phyloP scores from a whole-genome alignment of 2,329 filamentous ascomycete genomes.

The Beauveria pseudobassiana region DNA sequence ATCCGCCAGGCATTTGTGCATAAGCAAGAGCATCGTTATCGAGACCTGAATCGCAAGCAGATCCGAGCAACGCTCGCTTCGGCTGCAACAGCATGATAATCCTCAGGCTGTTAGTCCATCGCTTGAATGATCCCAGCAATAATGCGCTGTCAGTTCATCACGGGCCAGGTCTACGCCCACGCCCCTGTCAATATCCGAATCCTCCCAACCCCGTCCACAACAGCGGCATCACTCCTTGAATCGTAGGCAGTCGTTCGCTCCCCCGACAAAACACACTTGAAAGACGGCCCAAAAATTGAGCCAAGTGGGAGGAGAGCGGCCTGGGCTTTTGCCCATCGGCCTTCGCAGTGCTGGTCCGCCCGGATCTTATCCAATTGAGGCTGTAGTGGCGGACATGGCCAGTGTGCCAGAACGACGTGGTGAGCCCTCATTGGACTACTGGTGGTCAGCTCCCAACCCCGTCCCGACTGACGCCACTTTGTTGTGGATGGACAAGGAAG shows the following conservation, averaged over 20 bases:
- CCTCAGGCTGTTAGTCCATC: background rate
- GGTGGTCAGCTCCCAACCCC: constrained; percentile 8
- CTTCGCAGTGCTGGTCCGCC: constrained; percentile 10
- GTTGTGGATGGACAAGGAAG: background rate
- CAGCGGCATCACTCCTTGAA: background rate
- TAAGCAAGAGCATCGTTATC: constrained; percentile 5
- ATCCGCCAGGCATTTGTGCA: constrained; percentile 9
- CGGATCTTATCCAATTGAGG: constrained; percentile 10
- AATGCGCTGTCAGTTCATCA: constrained; percentile 5
- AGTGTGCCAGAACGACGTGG: constrained; percentile 13
- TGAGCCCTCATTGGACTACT: constrained; percentile 11
- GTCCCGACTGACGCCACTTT: constrained; percentile 11
- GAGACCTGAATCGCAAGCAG: constrained; percentile 1
- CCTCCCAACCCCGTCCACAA: constrained; percentile 3
- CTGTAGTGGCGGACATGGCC: constrained; percentile 9
- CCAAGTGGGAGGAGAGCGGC: constrained; percentile 8
- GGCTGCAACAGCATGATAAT: background rate
- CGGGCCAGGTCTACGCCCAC: background rate
- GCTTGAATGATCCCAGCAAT: constrained; percentile 2
- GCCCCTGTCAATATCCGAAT: constrained; percentile 6
- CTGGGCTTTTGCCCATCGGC: constrained; percentile 6
- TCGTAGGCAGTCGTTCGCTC: background rate
- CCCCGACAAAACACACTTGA: background rate
- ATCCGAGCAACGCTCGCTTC: constrained; percentile 1
- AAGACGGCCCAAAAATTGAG: background rate